These are phyloP conservation scores for Fraxinus sp. DNA, from an alignment of 305 asterid species.

Conservation along the genomic window DNA sequence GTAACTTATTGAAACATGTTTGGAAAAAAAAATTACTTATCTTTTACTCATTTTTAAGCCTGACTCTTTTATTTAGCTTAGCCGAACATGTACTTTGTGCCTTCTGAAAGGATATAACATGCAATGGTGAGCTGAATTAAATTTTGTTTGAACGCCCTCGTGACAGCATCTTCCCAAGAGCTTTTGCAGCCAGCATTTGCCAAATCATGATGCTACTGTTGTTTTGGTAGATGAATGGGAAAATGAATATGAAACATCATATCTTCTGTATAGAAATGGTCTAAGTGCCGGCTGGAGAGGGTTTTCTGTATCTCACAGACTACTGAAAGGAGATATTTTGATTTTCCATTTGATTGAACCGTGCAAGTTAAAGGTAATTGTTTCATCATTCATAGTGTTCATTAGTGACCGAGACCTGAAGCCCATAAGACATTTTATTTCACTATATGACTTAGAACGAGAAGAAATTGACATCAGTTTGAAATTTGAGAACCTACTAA, in stretches of 20 bases:
- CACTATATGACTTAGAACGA: neutral
- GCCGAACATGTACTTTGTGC: neutral
- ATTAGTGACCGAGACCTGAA: neutral
- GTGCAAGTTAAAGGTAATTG: conserved; percentile 76
- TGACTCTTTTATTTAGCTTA: neutral
- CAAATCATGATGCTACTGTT: conserved; percentile 54
- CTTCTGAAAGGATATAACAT: conserved; percentile 1
- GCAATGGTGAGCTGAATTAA: conserved; percentile 3
- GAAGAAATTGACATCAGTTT: neutral
- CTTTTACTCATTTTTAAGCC: neutral
- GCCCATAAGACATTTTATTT: neutral
- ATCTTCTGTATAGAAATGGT: conserved; percentile 66
- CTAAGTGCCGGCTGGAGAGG: conserved; percentile 96
- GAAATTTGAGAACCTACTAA: neutral
- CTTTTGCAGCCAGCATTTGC: conserved; percentile 58
- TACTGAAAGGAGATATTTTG: conserved; percentile 73
- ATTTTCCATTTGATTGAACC: conserved; percentile 67
- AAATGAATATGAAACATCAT: conserved; percentile 62
- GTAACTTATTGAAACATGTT: neutral
- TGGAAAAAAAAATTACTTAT: neutral
- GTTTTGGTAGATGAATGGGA: conserved; percentile 85
- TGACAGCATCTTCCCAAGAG: conserved; percentile 68
- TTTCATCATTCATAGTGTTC: neutral
- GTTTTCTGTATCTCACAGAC: conserved; percentile 59
- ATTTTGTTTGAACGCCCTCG: conserved; percentile 22